Percentiles rank a stretch among this genome's conserved stretches.
phyloP scores from a whole-genome alignment of 345 rosid genomes.

The Bretschneidera sinensis region DNA sequence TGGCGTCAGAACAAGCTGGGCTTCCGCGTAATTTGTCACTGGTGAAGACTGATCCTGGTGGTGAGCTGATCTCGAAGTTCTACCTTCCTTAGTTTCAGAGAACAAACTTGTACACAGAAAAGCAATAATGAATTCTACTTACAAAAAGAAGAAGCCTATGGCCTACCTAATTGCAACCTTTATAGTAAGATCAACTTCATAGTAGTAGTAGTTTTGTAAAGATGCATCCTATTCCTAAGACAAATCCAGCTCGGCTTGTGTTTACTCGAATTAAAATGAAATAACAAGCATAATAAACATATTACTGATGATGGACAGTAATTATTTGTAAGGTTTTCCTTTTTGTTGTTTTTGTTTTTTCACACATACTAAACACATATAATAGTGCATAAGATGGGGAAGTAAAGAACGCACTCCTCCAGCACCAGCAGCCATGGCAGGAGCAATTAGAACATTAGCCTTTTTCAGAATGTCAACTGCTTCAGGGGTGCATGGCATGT shows the following conservation, averaged over 20 bases:
- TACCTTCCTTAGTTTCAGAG: too few species aligned
- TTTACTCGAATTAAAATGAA: too few species aligned
- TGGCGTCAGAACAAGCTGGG: too few species aligned
- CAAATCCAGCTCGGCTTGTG: background rate
- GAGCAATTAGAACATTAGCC: slow-evolving; percentile 85
- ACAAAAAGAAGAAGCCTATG: background rate
- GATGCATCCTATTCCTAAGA: background rate
- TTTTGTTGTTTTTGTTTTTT: too few species aligned
- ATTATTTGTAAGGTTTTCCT: background rate
- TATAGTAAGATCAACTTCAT: too few species aligned
- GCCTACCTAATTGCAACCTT: too few species aligned
- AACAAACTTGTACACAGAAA: too few species aligned
- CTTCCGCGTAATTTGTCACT: too few species aligned
- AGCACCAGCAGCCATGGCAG: slow-evolving; percentile 98
- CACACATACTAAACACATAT: background rate
- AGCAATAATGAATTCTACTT: too few species aligned
- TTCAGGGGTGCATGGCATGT: slow-evolving; percentile 96
- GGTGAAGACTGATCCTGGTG: too few species aligned
- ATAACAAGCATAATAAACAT: slow-evolving; percentile 1
- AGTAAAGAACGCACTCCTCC: slow-evolving; percentile 69
- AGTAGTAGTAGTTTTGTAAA: too few species aligned
- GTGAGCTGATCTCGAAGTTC: too few species aligned
- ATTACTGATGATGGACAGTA: slow-evolving; percentile 7
- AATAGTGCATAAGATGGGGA: slow-evolving; percentile 6
- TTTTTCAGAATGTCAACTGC: slow-evolving; percentile 84